Base-by-base conservation (phyloP, 345 rosid genomes). In the Populus pruinosa region DNA sequence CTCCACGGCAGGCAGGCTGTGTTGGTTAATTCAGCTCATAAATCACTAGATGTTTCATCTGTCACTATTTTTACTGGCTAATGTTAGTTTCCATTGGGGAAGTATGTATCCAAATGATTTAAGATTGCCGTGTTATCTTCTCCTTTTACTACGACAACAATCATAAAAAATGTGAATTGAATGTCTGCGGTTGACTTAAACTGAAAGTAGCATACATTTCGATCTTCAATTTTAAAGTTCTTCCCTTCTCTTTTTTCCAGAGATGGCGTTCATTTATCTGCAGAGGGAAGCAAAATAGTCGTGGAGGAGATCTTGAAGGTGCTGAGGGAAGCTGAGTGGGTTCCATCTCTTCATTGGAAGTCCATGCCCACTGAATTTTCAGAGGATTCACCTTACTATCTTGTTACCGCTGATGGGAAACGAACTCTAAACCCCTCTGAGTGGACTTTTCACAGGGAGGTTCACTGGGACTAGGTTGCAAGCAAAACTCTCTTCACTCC, bases 271-370 rank as follows among this genome's bases (percentile, higher is more conserved):
- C 99, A 96, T 89, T 86, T 96, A 50, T 84, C 96, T 16, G 94
- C 88, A 29, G 93, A 92, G 67, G 98, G 98, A 69, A 94, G 98
- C 90, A 89, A 91, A 83, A 85, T 90, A 47, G 97, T 96, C 5
- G 97, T 83, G 47, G 91, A 78, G 29, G 99, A 91, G 91, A 88
- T 94, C 73, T 81, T 96, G 41, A 91, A 93, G 82, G 92, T 87
- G 81, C 69, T 94, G 39, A 96, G 84, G 77, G 90, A 89, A 83
- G 91, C 96, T 0, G 93, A 96, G 23, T 96, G 99, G 99, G 72
- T 65, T 79, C 98, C 98, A 10, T 90, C 94, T 74, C 91, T 96
- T 8, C 90, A 92, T 84, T 94, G 99, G 98, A 94, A 92, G 82
- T 85, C 94, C 18, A 88, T 94, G 92, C 91, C 95, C 7, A 87